Conservation (phyloP, 257 asterid species). For the Solanum chilense region DNA sequence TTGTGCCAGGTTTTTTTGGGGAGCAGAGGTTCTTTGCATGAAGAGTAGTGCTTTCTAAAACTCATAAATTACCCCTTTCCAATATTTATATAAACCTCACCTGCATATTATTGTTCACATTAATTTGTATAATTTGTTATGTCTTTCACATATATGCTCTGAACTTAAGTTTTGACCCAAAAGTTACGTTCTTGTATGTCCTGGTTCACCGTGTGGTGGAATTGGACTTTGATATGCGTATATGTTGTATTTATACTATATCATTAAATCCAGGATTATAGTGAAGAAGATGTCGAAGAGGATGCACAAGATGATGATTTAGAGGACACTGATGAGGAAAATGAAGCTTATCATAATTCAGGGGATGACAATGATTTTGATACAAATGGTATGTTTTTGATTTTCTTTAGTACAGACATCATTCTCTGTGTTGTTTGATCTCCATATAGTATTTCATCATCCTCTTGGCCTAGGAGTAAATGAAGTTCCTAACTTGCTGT, state of each 20-base stretch:
- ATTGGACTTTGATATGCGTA: neutral
- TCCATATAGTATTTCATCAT: neutral
- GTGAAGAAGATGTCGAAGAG: slow-evolving; percentile 16
- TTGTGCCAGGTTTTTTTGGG: neutral
- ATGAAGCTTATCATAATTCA: slow-evolving; percentile 2
- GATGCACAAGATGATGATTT: slow-evolving; percentile 17
- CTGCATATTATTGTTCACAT: neutral
- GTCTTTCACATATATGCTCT: neutral
- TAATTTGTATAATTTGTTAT: neutral
- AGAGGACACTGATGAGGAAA: slow-evolving; percentile 14
- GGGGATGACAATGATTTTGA: slow-evolving; percentile 25
- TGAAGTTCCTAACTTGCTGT: neutral
- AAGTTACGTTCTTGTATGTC: neutral
- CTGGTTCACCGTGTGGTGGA: neutral
- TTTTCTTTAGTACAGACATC: neutral
- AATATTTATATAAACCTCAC: neutral
- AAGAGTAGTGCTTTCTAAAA: neutral
- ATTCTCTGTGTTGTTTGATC: neutral
- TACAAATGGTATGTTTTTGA: slow-evolving; percentile 14
- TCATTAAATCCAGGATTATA: slow-evolving; percentile 38
- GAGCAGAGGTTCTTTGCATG: neutral
- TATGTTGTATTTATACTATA: neutral
- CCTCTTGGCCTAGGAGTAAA: neutral
- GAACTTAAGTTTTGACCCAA: neutral
- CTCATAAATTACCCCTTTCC: neutral